phyloP scores from a whole-genome alignment of 2,329 filamentous ascomycete species.

The Trichoderma endophyticum region DNA sequence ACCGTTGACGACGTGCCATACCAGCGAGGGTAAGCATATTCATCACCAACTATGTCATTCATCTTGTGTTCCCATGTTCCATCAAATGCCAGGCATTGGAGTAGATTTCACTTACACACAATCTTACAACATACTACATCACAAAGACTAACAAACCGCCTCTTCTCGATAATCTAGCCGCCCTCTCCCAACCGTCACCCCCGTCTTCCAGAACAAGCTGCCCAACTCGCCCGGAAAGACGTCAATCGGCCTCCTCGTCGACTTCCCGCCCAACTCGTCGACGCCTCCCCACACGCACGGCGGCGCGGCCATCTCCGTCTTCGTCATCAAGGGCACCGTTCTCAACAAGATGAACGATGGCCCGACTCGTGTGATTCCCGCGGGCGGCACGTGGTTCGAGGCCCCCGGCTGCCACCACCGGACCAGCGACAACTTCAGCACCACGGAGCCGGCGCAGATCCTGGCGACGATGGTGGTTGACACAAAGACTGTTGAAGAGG shows the following conservation, averaged over 20 bases:
- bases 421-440: conserved; percentile 24
- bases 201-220: conserved; percentile 23
- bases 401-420: conserved; percentile 26
- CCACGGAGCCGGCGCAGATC: conserved; percentile 17
- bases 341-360: conserved; percentile 27
- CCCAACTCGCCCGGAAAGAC: conserved; percentile 25
- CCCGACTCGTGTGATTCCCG: conserved; percentile 21
- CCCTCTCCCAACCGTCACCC: conserved; percentile 15
- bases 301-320: conserved; percentile 22
- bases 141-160: background rate
- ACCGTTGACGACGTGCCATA: conserved; percentile 9
- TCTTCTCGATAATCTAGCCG: background rate
- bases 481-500: conserved; percentile 21
- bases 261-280: conserved; percentile 22
- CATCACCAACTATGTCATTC: background rate
- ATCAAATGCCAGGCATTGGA: background rate
- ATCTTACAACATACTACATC: background rate
- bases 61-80: background rate
- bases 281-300: conserved; percentile 26
- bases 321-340: conserved; percentile 22
- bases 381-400: conserved; percentile 25
- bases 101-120: background rate
- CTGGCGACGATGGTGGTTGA: conserved; percentile 23
- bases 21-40: background rate
- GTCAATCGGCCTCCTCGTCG: conserved; percentile 24